A percentile compares a stretch with the other conserved stretches of the same genome.
Conservation (phyloP, 2,329 filamentous ascomycete genomes). For the Epichloe festucae region DNA sequence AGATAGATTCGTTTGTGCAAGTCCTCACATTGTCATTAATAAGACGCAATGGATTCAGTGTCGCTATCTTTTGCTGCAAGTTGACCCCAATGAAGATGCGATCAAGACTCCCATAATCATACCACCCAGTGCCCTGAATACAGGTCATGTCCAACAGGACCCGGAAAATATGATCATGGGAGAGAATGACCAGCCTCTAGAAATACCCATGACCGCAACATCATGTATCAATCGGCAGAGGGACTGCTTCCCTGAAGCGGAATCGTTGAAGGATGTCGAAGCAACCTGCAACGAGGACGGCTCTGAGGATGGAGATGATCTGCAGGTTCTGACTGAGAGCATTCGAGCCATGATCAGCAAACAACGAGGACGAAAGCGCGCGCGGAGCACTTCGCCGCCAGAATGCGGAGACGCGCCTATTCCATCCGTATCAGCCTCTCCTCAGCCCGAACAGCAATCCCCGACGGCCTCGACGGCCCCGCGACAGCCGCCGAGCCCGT, state of each 20-base stretch:
- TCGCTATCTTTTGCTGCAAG: slow-evolving; percentile 58
- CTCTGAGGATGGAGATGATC: slow-evolving; percentile 1
- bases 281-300: background rate
- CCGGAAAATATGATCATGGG: slow-evolving; percentile 8
- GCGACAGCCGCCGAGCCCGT: background rate
- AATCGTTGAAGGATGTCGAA: background rate
- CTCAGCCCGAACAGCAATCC: no score
- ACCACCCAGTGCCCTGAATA: background rate
- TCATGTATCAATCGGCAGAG: slow-evolving; percentile 5
- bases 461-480: no score
- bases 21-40: slow-evolving; percentile 57
- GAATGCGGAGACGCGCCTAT: background rate
- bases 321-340: background rate
- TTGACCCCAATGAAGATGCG: slow-evolving; percentile 7
- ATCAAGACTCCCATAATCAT: slow-evolving; percentile 6
- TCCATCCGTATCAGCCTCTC: background rate
- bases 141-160: slow-evolving; percentile 17
- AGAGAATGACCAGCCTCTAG: background rate
- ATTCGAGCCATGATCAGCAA: background rate
- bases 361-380: background rate
- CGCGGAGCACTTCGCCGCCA: background rate
- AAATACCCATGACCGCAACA: slow-evolving; percentile 18
- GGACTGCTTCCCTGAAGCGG: background rate
- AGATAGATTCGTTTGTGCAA: slow-evolving; percentile 37
- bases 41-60: slow-evolving; percentile 82